Percentiles rank a stretch among this genome's conserved stretches.
Conservation (phyloP, 768 basidiomycete genomes). For the Amyloporia xantha region DNA sequence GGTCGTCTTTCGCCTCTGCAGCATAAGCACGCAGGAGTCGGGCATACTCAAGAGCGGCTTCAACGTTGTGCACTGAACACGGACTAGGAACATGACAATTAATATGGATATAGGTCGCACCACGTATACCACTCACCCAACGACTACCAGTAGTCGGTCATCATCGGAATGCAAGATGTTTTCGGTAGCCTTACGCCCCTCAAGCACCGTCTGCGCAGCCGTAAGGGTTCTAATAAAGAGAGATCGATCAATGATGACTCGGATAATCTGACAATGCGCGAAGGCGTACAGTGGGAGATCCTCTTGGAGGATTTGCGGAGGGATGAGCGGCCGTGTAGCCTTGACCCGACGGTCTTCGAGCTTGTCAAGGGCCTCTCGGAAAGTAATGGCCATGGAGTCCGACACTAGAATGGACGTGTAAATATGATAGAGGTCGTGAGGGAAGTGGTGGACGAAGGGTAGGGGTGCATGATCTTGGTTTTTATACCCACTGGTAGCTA, state of each 20-base stretch:
- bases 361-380: constrained; percentile 71
- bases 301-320: constrained; percentile 91
- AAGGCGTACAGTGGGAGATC: constrained; percentile 75
- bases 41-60: constrained; percentile 85
- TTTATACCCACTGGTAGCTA: constrained; percentile 11
- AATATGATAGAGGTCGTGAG: constrained; percentile 2
- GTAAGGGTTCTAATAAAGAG: constrained; percentile 52
- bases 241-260: not conserved
- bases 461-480: not conserved
- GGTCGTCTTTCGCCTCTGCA: constrained; percentile 71
- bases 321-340: constrained; percentile 82
- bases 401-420: constrained; percentile 29
- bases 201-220: constrained; percentile 83
- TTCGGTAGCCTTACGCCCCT: constrained; percentile 76
- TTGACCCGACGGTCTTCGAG: constrained; percentile 87
- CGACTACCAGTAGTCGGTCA: constrained; percentile 87
- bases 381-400: constrained; percentile 62
- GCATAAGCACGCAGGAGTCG: constrained; percentile 73
- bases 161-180: constrained; percentile 79
- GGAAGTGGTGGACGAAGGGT: constrained; percentile 2
- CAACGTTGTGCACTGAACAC: constrained; percentile 90
- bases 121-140: constrained; percentile 56
- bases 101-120: too few species aligned
- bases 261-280: constrained; percentile 1
- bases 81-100: constrained; percentile 52